Base-by-base conservation (phyloP, 257 asterid species). In the Verbascum thapsus region DNA sequence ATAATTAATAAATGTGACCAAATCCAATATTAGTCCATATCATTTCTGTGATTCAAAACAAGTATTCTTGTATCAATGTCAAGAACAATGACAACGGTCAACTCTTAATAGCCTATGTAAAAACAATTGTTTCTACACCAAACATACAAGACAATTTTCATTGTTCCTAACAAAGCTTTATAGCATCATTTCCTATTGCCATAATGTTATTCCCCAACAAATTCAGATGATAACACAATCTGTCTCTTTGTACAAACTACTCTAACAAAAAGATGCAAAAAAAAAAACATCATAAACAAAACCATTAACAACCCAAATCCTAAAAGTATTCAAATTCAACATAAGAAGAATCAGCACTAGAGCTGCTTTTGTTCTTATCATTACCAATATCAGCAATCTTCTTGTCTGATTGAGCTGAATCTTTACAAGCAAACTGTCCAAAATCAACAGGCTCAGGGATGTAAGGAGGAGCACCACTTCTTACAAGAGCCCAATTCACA, bases 401-500 rank as follows among this genome's bases (percentile, higher is more conserved):
- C 77, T 81, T 81, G 19, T 81, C 86, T 1, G 64, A 5, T 20
- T 62, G 66, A 8, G 51, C 76, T 3, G 74, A 37, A 19, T 78
- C 82, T 44, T 71, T 76, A 55, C 54, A 11, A 8, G 62, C 73
- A 71, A 64, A 82, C 77, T 82, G 88, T 22, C 47, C 2, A 58
- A 71, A 78, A 43, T 82, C 88, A 5, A 78, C 75, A 0, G 79
- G 74, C 34, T 76, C 83, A 0, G 88, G 88, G 5, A 79, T 45
- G 56, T 68, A 64, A 0, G 85, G 88, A 3, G 88, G 82, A 42
- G 68, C 30, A 2, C 79, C 82, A 34, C 83, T 64, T 66, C 88
- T 78, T 5, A 82, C 88, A 0, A 82, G 74, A 18, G 88, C 88
- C 88, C 88, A 82, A 45, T 82, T 82, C 35, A 79, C 79, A 5